Conservation (phyloP, 371 early-diverging fungal species). For the Phascolomyces articulosus region DNA sequence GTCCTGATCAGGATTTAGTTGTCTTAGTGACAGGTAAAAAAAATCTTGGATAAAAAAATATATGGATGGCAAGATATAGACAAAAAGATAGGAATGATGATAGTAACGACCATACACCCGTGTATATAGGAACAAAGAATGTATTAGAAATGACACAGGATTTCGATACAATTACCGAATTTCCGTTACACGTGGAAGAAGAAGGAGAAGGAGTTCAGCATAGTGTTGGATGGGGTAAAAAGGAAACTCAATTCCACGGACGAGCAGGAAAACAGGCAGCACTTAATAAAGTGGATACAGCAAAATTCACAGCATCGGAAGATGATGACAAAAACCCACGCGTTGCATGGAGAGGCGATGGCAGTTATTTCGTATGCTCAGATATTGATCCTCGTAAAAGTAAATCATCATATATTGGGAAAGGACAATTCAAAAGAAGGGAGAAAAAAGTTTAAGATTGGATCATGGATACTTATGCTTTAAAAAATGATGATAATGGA, state of each 20-base stretch:
- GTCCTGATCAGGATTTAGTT: slow-evolving; percentile 92
- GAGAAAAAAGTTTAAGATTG: no score
- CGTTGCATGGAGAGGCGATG: slow-evolving; percentile 94
- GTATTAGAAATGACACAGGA: slow-evolving; percentile 92
- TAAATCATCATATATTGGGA: slow-evolving; percentile 18
- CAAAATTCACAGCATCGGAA: slow-evolving; percentile 55
- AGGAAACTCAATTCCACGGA: slow-evolving; percentile 98
- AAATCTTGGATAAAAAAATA: not conserved
- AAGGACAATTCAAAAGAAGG: not conserved
- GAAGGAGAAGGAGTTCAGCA: slow-evolving; percentile 75
- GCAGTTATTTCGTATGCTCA: slow-evolving; percentile 76
- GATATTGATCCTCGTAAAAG: slow-evolving; percentile 64
- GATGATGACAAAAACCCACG: slow-evolving; percentile 81
- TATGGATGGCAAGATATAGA: no score
- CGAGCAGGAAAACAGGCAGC: slow-evolving; percentile 85
- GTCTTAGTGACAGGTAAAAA: slow-evolving; percentile 76
- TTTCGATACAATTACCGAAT: slow-evolving; percentile 87
- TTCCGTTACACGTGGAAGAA: slow-evolving; percentile 68
- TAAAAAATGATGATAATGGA: no score
- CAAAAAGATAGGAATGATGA: no score
- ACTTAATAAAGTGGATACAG: slow-evolving; percentile 54
- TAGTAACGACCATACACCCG: not conserved
- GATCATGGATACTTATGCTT: no score
- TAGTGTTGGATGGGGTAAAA: slow-evolving; percentile 96
- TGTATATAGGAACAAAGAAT: slow-evolving; percentile 61